Evolutionary conservation across 805 yeast genomes (phyloP), one percentile per base, ranked within the genome.

Genomic region (Saturnispora halmiae): DNA sequence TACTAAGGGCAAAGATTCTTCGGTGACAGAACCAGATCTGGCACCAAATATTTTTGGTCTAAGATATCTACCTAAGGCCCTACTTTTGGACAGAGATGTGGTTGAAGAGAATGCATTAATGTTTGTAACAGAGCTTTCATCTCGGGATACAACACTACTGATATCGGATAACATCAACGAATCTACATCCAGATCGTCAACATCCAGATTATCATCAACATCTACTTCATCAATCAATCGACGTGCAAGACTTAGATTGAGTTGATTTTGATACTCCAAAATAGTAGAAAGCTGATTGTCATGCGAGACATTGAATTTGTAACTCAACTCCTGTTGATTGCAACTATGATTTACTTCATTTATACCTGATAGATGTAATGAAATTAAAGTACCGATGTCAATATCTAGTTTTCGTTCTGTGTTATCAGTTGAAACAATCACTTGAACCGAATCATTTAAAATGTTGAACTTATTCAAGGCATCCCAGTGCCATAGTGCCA

Each of bases 11-110:
- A 33, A 22, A 4, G 26, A 38, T 7, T 31, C 41, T 16, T 31
- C 35, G 7, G 36, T 22, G 14, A 16, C 18, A 7, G 38, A 25
- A 10, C 21, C 22, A 11, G 15, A n/a, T 16, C 38, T n/a, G 13
- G n/a, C 27, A n/a, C 20, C 15, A 24, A 39, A 39, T 11, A 39
- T 11, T 14, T 31, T 38, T n/a, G 32, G 42, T 11, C 19, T 31
- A 8, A 39, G 21, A 20, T 39, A 39, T 16, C 37, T 32, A 4
- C 37, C 27, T 4, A 39, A 15, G 5, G 20, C 9, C 18, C 42
- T 32, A n/a, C 31, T 32, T 21, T 39, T 39, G 5, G 37, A 33
- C 19, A 39, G 42, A 6, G 37, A 39, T 11, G 28, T n/a, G 2
- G 42, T 13, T 15, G 42, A 38, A 10, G 41, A 30, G 15, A 30